Base-by-base conservation (phyloP, 495 filamentous ascomycete genomes). In the Trypethelium eluteriae region DNA sequence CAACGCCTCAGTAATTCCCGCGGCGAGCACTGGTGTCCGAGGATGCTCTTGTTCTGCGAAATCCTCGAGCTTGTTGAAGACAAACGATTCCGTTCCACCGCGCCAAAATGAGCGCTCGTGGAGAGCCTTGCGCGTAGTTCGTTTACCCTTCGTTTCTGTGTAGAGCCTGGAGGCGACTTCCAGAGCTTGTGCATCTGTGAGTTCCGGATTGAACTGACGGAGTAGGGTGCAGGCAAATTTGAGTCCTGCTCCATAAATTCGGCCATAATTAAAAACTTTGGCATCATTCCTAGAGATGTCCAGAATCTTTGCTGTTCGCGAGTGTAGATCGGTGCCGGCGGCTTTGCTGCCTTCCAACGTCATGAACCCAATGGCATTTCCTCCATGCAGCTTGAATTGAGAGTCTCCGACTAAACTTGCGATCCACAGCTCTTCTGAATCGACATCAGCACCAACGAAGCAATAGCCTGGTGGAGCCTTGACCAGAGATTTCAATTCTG, bases 391-490 rank as follows among this genome's bases (percentile, higher is more conserved):
- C 69, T 88, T 86, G 76, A 99, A 98, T 64, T 92, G 89, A 12
- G 94, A 88, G 77, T 99, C 94, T 32, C 94, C 94, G 39, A 99
- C 86, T 3, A 99, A 83, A 76, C 90, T 93, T 6, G 94, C 94
- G 71, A 99, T 99, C 94, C 94, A 99, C 39, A 99, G 82, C 77
- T 99, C 94, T 75, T 99, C 88, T n/a, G 93, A 97, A 72, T 99
- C 94, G 6, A 99, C 94, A 76, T 99, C 94, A 3, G 95, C 94
- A 39, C 94, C 94, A 62, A 99, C 94, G 76, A 99, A 96, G 63
- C 82, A 86, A 69, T 97, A 92, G 39, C 94, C 94, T 34, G 86
- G 86, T 0, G 94, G 94, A 16, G 95, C 92, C 72, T 87, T 90
- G 70, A 99, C 86, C 90, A 98, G 97, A 39, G 93, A 91, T 74